Conservation (phyloP, 805 yeast genomes). For the Pichia cabralensis region DNA sequence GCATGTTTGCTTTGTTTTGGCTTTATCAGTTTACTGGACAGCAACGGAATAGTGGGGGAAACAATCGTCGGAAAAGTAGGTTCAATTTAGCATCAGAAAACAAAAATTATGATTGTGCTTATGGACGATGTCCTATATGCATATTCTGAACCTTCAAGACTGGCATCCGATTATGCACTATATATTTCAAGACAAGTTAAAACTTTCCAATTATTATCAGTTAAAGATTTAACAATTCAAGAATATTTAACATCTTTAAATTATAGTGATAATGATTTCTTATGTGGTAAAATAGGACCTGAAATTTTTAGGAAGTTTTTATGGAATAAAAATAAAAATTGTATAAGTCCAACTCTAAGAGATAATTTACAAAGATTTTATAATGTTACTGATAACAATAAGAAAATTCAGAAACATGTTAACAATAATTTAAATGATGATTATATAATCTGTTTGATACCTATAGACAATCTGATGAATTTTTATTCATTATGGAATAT, state of each 20-base stretch:
- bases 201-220: constrained; percentile 5
- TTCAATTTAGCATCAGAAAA: not conserved
- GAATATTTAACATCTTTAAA: constrained; percentile 13
- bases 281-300: constrained; percentile 18
- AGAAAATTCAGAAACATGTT: no score
- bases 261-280: constrained; percentile 16
- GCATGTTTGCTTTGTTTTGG: no score
- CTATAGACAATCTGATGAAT: not conserved
- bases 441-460: no score
- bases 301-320: constrained; percentile 11
- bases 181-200: constrained; percentile 5
- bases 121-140: constrained; percentile 8
- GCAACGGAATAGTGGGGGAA: no score
- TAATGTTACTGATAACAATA: not conserved
- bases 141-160: constrained; percentile 8
- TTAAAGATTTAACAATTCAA: constrained; percentile 3
- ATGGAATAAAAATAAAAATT: constrained; percentile 9
- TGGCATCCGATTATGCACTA: constrained; percentile 9
- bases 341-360: not conserved
- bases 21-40: no score
- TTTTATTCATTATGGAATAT: constrained; percentile 8
- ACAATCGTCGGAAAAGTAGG: no score
- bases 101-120: constrained; percentile 7
- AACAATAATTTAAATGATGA: no score
- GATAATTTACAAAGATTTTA: not conserved